Evolutionary conservation across 1,284 basidiomycete species (phyloP).

Genomic region (Pyrrhoderma lamaoense): DNA sequence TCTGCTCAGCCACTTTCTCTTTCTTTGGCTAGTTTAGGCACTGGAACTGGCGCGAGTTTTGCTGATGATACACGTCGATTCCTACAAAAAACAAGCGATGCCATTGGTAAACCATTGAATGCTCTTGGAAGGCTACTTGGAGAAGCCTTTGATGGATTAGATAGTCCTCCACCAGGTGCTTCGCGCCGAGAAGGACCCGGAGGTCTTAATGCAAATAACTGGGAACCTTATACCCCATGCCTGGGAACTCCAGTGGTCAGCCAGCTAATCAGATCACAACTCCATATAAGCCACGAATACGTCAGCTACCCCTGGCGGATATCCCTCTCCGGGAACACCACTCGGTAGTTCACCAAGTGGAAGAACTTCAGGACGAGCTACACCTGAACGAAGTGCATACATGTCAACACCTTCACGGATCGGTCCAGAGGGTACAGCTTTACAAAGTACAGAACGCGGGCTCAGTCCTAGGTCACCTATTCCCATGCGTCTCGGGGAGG

Average conservation of each 20-base stretch:
- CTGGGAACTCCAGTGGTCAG: slow-evolving; percentile 24
- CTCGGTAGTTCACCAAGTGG: slow-evolving; percentile 7
- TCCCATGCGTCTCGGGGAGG: slow-evolving; percentile 26
- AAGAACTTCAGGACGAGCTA: slow-evolving; percentile 9
- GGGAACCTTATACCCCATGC: slow-evolving; percentile 33
- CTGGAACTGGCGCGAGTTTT: slow-evolving; percentile 36
- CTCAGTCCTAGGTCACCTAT: slow-evolving; percentile 3
- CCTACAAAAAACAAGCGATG: slow-evolving; percentile 83
- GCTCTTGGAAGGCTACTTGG: slow-evolving; percentile 84
- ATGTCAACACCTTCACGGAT: slow-evolving; percentile 13
- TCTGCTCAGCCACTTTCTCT: slow-evolving; percentile 71
- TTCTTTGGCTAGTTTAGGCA: slow-evolving; percentile 39
- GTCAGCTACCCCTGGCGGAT: slow-evolving; percentile 35
- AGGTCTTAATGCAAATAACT: neutral
- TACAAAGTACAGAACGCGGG: slow-evolving; percentile 1
- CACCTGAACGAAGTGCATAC: slow-evolving; percentile 4
- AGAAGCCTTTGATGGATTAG: slow-evolving; percentile 57
- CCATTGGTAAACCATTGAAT: slow-evolving; percentile 79
- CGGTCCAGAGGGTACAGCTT: neutral
- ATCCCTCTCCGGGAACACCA: slow-evolving; percentile 22
- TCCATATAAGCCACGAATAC: slow-evolving; percentile 67
- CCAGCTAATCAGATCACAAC: slow-evolving; percentile 45
- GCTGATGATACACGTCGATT: slow-evolving; percentile 76
- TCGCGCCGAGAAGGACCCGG: slow-evolving; percentile 28
- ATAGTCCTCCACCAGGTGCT: slow-evolving; percentile 30